A percentile compares a stretch with the other conserved stretches of the same genome.
Conservation (phyloP, 1,284 basidiomycete genomes). For the Abortiporus biennis region DNA sequence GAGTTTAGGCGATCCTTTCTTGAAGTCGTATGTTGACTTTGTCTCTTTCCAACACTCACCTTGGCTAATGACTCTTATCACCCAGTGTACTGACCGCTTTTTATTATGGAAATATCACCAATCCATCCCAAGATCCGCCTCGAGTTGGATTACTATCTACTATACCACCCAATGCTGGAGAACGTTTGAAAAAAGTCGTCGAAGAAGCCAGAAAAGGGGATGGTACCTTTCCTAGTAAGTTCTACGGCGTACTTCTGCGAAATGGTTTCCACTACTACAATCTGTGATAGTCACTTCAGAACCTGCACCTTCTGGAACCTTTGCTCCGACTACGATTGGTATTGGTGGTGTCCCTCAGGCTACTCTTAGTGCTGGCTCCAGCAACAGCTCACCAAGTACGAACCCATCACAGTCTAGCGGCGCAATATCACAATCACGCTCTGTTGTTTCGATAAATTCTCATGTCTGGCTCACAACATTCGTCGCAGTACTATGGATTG, state of each 20-base stretch:
- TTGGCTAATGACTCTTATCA: slow-evolving; percentile 16
- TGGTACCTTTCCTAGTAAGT: slow-evolving; percentile 8
- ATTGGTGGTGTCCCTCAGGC: slow-evolving; percentile 18
- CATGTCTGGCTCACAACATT: too few relatives aligned
- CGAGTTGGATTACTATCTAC: slow-evolving; percentile 65
- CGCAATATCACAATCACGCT: too few relatives aligned
- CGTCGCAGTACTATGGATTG: too few relatives aligned
- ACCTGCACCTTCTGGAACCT: slow-evolving; percentile 20
- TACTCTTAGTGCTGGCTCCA: too few relatives aligned
- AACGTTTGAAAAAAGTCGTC: slow-evolving; percentile 34
- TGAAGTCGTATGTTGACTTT: slow-evolving; percentile 33
- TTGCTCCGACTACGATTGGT: slow-evolving; percentile 14
- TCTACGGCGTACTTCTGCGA: too few relatives aligned
- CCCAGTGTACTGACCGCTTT: slow-evolving; percentile 36
- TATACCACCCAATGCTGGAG: slow-evolving; percentile 46
- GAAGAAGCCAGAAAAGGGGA: slow-evolving; percentile 28
- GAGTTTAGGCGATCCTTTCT: slow-evolving; percentile 36
- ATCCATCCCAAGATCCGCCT: slow-evolving; percentile 58
- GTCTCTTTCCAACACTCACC: slow-evolving; percentile 44
- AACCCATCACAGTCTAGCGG: too few relatives aligned
- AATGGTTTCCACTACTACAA: not conserved
- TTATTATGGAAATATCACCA: slow-evolving; percentile 60
- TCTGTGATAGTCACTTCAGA: slow-evolving; percentile 21
- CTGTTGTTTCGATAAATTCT: too few relatives aligned
- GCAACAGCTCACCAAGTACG: too few relatives aligned